Base-by-base conservation (phyloP, 768 basidiomycete species). In the Pisolithus sp. region DNA sequence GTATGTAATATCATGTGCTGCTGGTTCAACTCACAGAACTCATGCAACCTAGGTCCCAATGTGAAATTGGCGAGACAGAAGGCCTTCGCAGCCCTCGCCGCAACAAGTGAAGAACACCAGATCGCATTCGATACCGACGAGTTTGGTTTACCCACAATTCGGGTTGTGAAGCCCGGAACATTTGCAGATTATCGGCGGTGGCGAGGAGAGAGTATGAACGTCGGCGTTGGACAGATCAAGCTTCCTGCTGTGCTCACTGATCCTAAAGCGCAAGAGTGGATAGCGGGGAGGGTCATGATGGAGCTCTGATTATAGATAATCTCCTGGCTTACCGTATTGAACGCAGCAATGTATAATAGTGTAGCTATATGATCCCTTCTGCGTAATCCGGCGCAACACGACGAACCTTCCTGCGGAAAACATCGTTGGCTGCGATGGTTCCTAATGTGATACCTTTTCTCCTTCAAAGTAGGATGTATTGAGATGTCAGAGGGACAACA, bases 201-300 rank as follows among this genome's bases (percentile, higher is more conserved):
- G 52, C 54, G n/a, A 38, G 51, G 46, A 15, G 51, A 62, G 34
- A 37, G 17, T 10, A 43, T 53, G 44, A 49, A 46, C 10, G 42
- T 51, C 26, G 52, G 54, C 26, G 17, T 54, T 2, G 51, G 53
- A 3, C 60, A 57, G 53, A 31, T 59, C 30, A 62, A 59, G 40
- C 53, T 56, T 8, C 56, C 56, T 1, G 54, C 53, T n/a, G 54
- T 62, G 26, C n/a, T 61, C 36, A 23, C n/a, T 0, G 41, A 50
- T 4, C 28, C 18, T 3, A 42, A 48, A 13, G 36, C 51, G 15
- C 41, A 31, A 7, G 54, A 54, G 9, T 57, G 57, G 57, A 37
- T 61, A 4, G 38, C 30, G 23, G 42, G 44, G 18, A 54, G 47
- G 46, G 59, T 54, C 3, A 30, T 37, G 5, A 28, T n/a, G 8